phyloP scores from a whole-genome alignment of 768 basidiomycete genomes.

The Trichaptum fuscoviolaceum region DNA sequence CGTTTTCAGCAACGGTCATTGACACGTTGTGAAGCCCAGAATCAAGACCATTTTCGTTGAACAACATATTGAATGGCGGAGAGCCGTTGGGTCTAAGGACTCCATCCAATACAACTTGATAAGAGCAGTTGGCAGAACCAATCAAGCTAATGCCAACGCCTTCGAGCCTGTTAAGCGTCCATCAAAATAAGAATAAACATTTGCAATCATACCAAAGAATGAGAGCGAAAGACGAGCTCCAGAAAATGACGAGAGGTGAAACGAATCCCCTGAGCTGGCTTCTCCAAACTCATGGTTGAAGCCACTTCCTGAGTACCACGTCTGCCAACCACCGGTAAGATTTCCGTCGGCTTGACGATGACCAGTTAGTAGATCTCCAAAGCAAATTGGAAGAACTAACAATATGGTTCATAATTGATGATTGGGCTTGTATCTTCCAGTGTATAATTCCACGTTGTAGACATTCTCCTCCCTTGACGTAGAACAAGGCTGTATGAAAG shows the following conservation, averaged over 20 bases:
- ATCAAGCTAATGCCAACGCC: slow-evolving; percentile 11
- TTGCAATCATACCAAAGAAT: background rate
- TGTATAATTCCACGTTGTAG: slow-evolving; percentile 15
- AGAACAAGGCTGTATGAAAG: background rate
- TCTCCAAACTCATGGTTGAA: slow-evolving; percentile 7
- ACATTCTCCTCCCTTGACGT: background rate
- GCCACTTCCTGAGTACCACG: slow-evolving; percentile 14
- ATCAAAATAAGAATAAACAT: background rate
- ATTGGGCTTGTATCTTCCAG: slow-evolving; percentile 20
- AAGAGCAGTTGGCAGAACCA: slow-evolving; percentile 13
- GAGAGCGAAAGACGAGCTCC: background rate
- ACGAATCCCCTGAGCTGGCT: slow-evolving; percentile 7
- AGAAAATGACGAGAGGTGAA: background rate
- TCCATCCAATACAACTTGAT: slow-evolving; percentile 12
- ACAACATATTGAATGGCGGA: slow-evolving; percentile 5
- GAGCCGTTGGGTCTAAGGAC: background rate
- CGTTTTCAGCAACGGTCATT: slow-evolving; percentile 6
- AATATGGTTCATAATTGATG: slow-evolving; percentile 17
- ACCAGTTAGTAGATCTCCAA: background rate
- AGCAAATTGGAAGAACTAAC: slow-evolving; percentile 8
- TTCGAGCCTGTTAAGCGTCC: background rate
- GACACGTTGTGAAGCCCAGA: slow-evolving; percentile 11
- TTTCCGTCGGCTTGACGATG: background rate
- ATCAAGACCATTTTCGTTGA: background rate
- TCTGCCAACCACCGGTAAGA: slow-evolving; percentile 11